phyloP scores from a whole-genome alignment of 2,329 filamentous ascomycete species.

The Annulohypoxylon truncatum region DNA sequence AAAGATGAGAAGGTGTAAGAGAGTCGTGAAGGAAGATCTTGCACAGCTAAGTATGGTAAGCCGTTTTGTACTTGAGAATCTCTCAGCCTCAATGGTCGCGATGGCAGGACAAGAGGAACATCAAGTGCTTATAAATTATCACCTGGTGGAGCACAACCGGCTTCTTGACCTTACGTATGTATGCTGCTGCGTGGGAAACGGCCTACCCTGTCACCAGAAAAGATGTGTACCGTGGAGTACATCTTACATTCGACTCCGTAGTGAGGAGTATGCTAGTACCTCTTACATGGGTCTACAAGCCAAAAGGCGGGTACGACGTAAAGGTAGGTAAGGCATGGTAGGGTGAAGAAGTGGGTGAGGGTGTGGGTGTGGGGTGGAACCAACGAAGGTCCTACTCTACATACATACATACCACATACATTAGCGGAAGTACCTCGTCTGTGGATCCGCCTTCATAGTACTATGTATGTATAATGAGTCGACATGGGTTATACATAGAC shows the following conservation, averaged over 20 bases:
- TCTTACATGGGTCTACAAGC: slow-evolving; percentile 34
- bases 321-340: slow-evolving; percentile 33
- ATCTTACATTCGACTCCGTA: slow-evolving; percentile 34
- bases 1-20: slow-evolving; percentile 23
- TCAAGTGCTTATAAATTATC: slow-evolving; percentile 47
- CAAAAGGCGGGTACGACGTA: slow-evolving; percentile 41
- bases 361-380: slow-evolving; percentile 35
- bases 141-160: slow-evolving; percentile 40
- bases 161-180: slow-evolving; percentile 41
- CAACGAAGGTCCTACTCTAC: slow-evolving; percentile 31
- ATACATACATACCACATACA: slow-evolving; percentile 16
- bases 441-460: slow-evolving; percentile 41
- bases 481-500: slow-evolving; percentile 35
- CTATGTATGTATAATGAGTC: slow-evolving; percentile 29
- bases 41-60: slow-evolving; percentile 44
- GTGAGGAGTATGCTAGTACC: slow-evolving; percentile 34
- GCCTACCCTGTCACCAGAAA: slow-evolving; percentile 31
- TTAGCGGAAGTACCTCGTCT: slow-evolving; percentile 35
- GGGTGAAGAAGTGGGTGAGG: slow-evolving; percentile 29
- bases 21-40: slow-evolving; percentile 36
- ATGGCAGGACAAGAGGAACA: slow-evolving; percentile 44
- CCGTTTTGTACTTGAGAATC: slow-evolving; percentile 45
- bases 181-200: slow-evolving; percentile 38
- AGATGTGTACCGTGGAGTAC: slow-evolving; percentile 39
- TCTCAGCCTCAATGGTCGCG: slow-evolving; percentile 47